Evolutionary conservation across 352 stramenopile genomes (phyloP).

Genomic region (Sclerospora graminicola): DNA sequence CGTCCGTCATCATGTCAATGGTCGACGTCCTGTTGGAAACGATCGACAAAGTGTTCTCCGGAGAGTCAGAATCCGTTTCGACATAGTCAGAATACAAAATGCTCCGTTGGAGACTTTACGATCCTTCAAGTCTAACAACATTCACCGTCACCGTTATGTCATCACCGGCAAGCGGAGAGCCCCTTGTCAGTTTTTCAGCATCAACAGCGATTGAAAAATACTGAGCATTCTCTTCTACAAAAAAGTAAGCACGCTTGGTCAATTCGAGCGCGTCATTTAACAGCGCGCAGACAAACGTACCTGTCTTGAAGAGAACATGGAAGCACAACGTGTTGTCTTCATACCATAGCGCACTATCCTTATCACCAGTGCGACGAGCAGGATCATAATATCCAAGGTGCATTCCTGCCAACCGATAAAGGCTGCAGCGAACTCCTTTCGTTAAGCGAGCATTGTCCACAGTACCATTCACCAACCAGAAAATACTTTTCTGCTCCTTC

Average conservation of each 20-base stretch:
- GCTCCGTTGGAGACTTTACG: constrained; percentile 6
- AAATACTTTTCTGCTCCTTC: too few species aligned
- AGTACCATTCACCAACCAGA: too few species aligned
- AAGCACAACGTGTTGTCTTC: not conserved
- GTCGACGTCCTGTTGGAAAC: constrained; percentile 5
- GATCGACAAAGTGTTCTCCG: too few species aligned
- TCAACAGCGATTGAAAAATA: too few species aligned
- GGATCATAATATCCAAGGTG: not conserved
- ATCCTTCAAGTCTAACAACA: not conserved
- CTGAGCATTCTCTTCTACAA: not conserved
- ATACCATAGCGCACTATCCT: not conserved
- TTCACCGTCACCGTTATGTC: too few species aligned
- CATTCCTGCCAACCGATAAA: not conserved
- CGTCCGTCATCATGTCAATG: constrained; percentile 10
- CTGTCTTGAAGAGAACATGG: not conserved
- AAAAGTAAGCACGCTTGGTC: not conserved
- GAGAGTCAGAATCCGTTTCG: too few species aligned
- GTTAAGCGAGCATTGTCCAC: not conserved
- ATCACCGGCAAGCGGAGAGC: too few species aligned
- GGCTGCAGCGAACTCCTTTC: not conserved
- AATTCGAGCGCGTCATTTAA: too few species aligned
- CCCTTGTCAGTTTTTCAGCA: too few species aligned
- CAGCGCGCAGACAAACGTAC: not conserved
- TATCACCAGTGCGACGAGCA: not conserved
- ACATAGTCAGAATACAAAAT: constrained; percentile 2